Percentiles rank a stretch among this genome's conserved stretches.
Conservation (phyloP, 768 basidiomycete species). For the Tylopilus felleus region DNA sequence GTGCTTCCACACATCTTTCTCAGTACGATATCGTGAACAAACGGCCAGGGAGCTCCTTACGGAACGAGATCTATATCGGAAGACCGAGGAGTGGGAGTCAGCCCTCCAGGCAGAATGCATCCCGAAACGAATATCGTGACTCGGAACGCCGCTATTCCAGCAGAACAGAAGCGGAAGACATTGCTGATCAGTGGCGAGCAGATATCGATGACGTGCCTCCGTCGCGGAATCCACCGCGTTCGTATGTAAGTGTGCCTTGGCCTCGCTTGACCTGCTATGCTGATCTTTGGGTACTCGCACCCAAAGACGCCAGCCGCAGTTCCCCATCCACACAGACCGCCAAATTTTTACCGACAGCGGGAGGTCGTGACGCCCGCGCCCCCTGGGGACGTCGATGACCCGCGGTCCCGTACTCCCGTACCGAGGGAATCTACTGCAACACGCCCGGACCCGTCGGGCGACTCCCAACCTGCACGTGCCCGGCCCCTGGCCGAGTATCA, state of each 20-base stretch:
- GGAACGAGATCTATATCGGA: slow-evolving; percentile 22
- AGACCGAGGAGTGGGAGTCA: slow-evolving; percentile 26
- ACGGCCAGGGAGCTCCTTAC: slow-evolving; percentile 23
- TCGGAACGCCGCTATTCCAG: slow-evolving; percentile 13
- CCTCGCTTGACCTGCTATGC: background rate
- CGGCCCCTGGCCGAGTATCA: slow-evolving; percentile 24
- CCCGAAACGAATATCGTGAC: slow-evolving; percentile 18
- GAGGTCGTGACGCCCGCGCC: slow-evolving; percentile 31
- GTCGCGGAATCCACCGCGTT: slow-evolving; percentile 16
- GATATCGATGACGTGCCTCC: slow-evolving; percentile 24
- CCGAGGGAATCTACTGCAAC: slow-evolving; percentile 6
- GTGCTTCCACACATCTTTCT: slow-evolving; percentile 29
- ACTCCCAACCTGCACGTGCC: slow-evolving; percentile 8
- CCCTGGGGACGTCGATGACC: slow-evolving; percentile 17
- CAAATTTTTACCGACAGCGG: slow-evolving; percentile 26
- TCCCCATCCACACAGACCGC: slow-evolving; percentile 11
- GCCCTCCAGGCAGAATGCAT: slow-evolving; percentile 13
- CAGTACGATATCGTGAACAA: slow-evolving; percentile 32
- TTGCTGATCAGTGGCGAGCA: slow-evolving; percentile 30
- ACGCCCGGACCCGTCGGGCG: background rate
- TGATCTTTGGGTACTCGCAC: slow-evolving; percentile 4
- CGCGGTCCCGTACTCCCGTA: slow-evolving; percentile 15
- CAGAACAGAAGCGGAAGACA: slow-evolving; percentile 26
- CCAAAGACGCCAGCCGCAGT: slow-evolving; percentile 16
- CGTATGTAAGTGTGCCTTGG: slow-evolving; percentile 18